These are phyloP conservation scores for Apiotrichum gamsii DNA, from an alignment of 1,284 basidiomycete species.

Conservation along the genomic window DNA sequence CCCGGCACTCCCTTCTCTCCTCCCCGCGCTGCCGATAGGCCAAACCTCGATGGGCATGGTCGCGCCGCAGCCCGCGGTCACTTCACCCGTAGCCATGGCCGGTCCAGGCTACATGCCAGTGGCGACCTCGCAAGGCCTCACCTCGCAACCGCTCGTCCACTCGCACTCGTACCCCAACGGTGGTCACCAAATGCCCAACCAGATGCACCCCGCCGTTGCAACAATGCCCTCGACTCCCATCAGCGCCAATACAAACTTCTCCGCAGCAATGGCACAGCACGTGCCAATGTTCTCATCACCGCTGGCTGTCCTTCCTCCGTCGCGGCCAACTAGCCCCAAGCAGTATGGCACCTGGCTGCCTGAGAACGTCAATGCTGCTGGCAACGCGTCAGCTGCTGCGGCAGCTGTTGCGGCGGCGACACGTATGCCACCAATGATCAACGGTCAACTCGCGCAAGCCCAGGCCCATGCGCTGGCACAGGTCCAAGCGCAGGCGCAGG, in stretches of 20 bases:
- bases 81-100: conserved; percentile 6
- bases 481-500: background rate
- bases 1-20: conserved; percentile 7
- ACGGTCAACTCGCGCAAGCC: conserved; percentile 5
- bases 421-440: background rate
- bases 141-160: conserved; percentile 26
- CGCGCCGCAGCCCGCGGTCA: background rate
- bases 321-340: conserved; percentile 29
- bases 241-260: conserved; percentile 24
- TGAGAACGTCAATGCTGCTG: conserved; percentile 9
- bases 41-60: background rate
- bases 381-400: conserved; percentile 2
- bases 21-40: conserved; percentile 32
- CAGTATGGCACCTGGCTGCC: conserved; percentile 14
- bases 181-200: conserved; percentile 38
- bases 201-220: conserved; percentile 21
- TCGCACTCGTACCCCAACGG: conserved; percentile 47
- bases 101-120: conserved; percentile 3
- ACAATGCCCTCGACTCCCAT: conserved; percentile 24
- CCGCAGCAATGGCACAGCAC: conserved; percentile 27
- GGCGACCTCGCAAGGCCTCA: background rate
- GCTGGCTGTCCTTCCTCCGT: conserved; percentile 33
- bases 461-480: conserved; percentile 11
- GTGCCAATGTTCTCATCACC: conserved; percentile 42
- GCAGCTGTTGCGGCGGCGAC: conserved; percentile 10